A percentile compares a stretch with the other conserved stretches of the same genome.
Conservation (phyloP, 2,329 filamentous ascomycete genomes). For the Diaporthe helianthi region DNA sequence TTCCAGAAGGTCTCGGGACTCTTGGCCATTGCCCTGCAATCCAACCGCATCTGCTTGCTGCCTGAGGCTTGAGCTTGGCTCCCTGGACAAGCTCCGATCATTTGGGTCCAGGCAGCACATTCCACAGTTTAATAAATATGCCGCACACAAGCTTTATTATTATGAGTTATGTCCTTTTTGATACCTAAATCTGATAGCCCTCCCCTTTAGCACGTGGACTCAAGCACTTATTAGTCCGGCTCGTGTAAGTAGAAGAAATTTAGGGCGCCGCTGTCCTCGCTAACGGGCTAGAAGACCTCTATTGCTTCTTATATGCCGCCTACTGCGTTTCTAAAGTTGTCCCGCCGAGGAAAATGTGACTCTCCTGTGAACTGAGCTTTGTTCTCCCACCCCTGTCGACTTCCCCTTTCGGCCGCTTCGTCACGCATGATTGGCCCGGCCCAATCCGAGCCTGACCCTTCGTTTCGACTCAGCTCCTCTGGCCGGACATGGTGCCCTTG, state of each 20-base stretch:
- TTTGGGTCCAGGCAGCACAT: background rate
- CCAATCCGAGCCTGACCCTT: background rate
- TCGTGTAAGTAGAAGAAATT: background rate
- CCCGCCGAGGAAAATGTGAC: background rate
- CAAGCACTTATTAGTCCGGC: background rate
- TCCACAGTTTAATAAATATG: no score
- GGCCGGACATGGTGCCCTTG: background rate
- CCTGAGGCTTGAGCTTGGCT: slow-evolving; percentile 7
- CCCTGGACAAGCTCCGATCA: slow-evolving; percentile 14
- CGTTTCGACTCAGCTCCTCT: background rate
- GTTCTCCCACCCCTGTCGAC: background rate
- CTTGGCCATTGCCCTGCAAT: background rate
- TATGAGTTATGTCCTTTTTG: background rate
- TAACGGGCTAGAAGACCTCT: background rate
- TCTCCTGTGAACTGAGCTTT: background rate
- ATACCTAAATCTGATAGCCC: no score
- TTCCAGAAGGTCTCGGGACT: slow-evolving; percentile 18
- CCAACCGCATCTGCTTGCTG: slow-evolving; percentile 14
- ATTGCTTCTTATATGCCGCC: background rate
- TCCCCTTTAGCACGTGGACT: no score
- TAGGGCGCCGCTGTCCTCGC: background rate
- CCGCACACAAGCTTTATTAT: background rate
- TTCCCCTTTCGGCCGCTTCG: background rate
- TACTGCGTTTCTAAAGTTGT: no score
- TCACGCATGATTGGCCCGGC: background rate